These are phyloP conservation scores for Flaveria bidentis DNA, from an alignment of 129 eudicot species.

Conservation along the genomic window DNA sequence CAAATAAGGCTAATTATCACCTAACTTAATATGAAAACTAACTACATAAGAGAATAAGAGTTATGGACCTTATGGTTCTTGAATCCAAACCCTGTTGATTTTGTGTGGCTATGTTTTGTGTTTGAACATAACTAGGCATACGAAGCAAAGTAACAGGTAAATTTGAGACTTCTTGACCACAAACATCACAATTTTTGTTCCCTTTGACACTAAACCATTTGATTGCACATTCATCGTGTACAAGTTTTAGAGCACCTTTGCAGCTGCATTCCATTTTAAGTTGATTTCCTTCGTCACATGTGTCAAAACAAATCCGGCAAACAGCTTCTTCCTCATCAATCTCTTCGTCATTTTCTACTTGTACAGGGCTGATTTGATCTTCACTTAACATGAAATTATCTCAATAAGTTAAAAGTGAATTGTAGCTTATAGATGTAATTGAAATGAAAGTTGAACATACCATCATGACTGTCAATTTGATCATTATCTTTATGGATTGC, in stretches of 20 bases:
- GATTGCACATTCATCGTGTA: constrained; percentile 83
- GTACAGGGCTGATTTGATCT: constrained; percentile 56
- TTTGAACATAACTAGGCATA: constrained; percentile 45
- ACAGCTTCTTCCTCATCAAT: constrained; percentile 95
- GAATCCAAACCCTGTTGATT: constrained; percentile 44
- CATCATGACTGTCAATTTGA: constrained; percentile 50
- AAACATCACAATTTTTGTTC: constrained; percentile 80
- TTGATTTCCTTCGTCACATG: constrained; percentile 81
- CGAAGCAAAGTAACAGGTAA: constrained; percentile 92
- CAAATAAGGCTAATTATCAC: constrained; percentile 9
- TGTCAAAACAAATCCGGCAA: constrained; percentile 88
- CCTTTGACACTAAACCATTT: constrained; percentile 89
- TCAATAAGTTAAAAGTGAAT: background rate
- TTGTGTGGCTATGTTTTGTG: constrained; percentile 44
- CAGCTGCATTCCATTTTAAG: constrained; percentile 92
- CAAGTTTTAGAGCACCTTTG: constrained; percentile 89
- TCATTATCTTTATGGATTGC: constrained; percentile 52
- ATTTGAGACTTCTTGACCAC: constrained; percentile 80
- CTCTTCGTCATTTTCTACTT: constrained; percentile 71
- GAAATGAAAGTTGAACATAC: constrained; percentile 39
- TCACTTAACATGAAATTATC: constrained; percentile 27
- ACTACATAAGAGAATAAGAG: background rate
- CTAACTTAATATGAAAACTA: background rate
- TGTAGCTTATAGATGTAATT: background rate
- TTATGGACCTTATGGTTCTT: constrained; percentile 50